Conservation (phyloP, 2,329 filamentous ascomycete genomes). For the Aspergillus niger region DNA sequence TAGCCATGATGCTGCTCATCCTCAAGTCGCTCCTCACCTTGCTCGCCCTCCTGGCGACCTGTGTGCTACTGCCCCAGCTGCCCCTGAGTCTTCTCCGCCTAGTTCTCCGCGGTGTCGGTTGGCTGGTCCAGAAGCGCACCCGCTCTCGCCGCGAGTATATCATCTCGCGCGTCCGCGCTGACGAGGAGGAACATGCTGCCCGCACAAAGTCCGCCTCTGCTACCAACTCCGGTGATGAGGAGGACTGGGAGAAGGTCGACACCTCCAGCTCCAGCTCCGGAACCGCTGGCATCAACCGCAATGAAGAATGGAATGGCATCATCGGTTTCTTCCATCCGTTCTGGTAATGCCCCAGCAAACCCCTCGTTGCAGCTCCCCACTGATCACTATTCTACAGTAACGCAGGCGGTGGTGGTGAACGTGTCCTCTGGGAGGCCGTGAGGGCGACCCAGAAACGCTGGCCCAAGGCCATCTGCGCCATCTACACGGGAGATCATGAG, state of each 20-base stretch:
- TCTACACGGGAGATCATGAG: slow-evolving; percentile 95
- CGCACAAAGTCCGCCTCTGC: slow-evolving; percentile 27
- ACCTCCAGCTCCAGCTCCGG: slow-evolving; percentile 52
- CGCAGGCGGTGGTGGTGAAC: slow-evolving; percentile 91
- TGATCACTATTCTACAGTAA: slow-evolving; percentile 60
- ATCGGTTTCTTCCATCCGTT: slow-evolving; percentile 98
- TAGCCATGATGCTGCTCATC: slow-evolving; percentile 37
- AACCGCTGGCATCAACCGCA: slow-evolving; percentile 47
- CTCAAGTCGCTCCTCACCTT: slow-evolving; percentile 34
- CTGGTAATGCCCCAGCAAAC: slow-evolving; percentile 60
- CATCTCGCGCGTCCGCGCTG: slow-evolving; percentile 47
- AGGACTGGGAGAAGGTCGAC: slow-evolving; percentile 72
- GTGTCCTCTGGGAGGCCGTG: slow-evolving; percentile 95
- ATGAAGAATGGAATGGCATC: slow-evolving; percentile 75
- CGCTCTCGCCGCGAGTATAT: slow-evolving; percentile 63
- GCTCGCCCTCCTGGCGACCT: slow-evolving; percentile 36
- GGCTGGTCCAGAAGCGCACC: slow-evolving; percentile 64
- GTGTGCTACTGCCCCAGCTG: slow-evolving; percentile 38
- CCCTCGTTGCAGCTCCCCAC: slow-evolving; percentile 2
- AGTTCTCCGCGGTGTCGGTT: slow-evolving; percentile 55
- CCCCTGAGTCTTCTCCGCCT: slow-evolving; percentile 36
- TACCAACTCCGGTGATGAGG: slow-evolving; percentile 50
- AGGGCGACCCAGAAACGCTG: slow-evolving; percentile 85
- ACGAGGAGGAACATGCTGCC: slow-evolving; percentile 40
- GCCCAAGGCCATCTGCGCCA: slow-evolving; percentile 83